phyloP scores from a whole-genome alignment of 1,284 basidiomycete species.

The Pseudozyma thailandica region DNA sequence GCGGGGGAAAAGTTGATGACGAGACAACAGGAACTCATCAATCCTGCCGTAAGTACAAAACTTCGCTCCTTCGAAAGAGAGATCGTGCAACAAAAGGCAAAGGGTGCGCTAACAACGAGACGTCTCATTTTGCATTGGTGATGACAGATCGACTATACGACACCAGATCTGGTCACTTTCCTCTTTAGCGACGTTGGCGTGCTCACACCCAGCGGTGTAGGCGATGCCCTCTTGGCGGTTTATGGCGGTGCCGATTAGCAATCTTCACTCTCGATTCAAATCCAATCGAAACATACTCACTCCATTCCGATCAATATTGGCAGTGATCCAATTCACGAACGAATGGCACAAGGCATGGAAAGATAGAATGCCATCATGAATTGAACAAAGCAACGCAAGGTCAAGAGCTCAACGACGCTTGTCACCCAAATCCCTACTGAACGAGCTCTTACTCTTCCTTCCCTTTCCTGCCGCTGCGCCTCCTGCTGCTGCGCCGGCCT shows the following conservation, averaged over 20 bases:
- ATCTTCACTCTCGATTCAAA: not conserved
- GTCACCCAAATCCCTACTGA: conserved; percentile 38
- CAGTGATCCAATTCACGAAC: not conserved
- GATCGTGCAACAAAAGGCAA: not conserved
- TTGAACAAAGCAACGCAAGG: not conserved
- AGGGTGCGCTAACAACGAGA: not conserved
- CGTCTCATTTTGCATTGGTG: not conserved
- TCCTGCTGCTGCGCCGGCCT: not conserved
- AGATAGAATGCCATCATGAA: not conserved
- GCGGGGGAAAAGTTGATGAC: conserved; percentile 40
- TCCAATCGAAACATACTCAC: not conserved
- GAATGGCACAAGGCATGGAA: no score
- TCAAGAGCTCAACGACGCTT: conserved; percentile 14
- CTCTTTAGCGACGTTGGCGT: conserved; percentile 92
- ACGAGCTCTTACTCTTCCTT: conserved; percentile 45
- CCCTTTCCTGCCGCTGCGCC: conserved; percentile 7
- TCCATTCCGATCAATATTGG: not conserved
- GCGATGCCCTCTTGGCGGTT: conserved; percentile 88
- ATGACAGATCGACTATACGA: conserved; percentile 63
- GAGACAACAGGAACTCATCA: conserved; percentile 53
- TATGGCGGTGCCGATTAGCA: conserved; percentile 70
- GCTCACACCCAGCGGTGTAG: conserved; percentile 88
- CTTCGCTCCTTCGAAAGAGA: not conserved
- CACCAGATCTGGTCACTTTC: conserved; percentile 83
- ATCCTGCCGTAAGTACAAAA: conserved; percentile 56